Conservation (phyloP, 768 basidiomycete genomes). For the Phanerochaete carnosa region DNA sequence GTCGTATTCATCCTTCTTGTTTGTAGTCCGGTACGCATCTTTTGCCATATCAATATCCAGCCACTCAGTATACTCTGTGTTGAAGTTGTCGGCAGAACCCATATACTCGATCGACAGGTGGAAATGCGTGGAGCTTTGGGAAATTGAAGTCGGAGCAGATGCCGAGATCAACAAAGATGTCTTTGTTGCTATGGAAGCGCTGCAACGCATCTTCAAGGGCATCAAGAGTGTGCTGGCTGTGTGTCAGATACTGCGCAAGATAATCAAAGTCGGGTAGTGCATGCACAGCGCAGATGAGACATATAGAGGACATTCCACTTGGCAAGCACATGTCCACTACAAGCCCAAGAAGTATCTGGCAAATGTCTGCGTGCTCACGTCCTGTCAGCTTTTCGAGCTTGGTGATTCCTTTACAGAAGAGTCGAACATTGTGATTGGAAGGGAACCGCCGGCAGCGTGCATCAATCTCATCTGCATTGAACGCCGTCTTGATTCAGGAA, state of each 20-base stretch:
- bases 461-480: slow-evolving; percentile 32
- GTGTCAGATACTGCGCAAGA: slow-evolving; percentile 18
- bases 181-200: slow-evolving; percentile 20
- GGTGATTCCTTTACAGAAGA: slow-evolving; percentile 35
- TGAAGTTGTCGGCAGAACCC: slow-evolving; percentile 38
- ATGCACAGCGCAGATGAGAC: slow-evolving; percentile 13
- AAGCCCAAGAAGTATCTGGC: slow-evolving; percentile 12
- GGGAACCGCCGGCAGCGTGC: slow-evolving; percentile 29
- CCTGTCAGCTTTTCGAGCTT: slow-evolving; percentile 32
- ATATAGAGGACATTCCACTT: neutral
- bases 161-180: slow-evolving; percentile 19
- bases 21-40: slow-evolving; percentile 32
- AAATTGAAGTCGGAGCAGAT: slow-evolving; percentile 18
- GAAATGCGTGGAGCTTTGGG: slow-evolving; percentile 27
- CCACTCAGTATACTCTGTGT: slow-evolving; percentile 37
- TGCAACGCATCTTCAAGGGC: slow-evolving; percentile 12
- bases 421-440: slow-evolving; percentile 31
- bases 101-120: slow-evolving; percentile 23
- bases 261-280: slow-evolving; percentile 25
- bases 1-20: slow-evolving; percentile 22
- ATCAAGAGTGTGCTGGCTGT: slow-evolving; percentile 11
- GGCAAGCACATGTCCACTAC: slow-evolving; percentile 16
- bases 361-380: slow-evolving; percentile 17
- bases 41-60: slow-evolving; percentile 42
- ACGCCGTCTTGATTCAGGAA: slow-evolving; percentile 26